These are phyloP conservation scores for Camellia sinensis DNA, from an alignment of 148 eudicot genomes.

Conservation along the genomic window DNA sequence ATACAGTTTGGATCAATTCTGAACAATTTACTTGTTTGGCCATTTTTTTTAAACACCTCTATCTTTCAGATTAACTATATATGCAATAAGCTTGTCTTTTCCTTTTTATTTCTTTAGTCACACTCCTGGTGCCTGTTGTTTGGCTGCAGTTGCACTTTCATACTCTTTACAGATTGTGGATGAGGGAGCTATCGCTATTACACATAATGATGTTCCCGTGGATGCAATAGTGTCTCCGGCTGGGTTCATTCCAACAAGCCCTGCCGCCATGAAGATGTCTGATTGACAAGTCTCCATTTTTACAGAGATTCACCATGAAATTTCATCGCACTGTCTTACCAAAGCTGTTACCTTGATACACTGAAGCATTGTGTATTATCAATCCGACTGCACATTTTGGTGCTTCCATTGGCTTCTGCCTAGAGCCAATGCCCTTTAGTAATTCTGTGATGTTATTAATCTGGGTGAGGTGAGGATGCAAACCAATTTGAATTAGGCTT, in stretches of 20 bases:
- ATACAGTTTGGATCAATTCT: no score
- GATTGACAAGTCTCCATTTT: background rate
- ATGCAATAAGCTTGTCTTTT: background rate
- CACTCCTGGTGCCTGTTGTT: background rate
- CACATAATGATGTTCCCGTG: constrained; percentile 25
- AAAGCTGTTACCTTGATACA: background rate
- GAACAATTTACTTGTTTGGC: no score
- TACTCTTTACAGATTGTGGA: constrained; percentile 30
- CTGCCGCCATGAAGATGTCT: background rate
- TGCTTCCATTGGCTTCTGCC: no score
- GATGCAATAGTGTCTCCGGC: constrained; percentile 24
- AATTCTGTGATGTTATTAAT: no score
- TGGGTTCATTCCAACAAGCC: constrained; percentile 18
- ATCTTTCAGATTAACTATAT: background rate
- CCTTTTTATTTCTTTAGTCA: background rate
- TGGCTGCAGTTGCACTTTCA: constrained; percentile 26
- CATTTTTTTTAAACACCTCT: no score
- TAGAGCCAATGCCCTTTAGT: no score
- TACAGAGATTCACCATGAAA: background rate
- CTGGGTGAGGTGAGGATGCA: no score
- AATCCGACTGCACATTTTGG: no score
- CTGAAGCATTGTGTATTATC: no score
- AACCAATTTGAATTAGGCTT: no score
- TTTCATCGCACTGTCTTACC: background rate
- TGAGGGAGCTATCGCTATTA: constrained; percentile 28